These are phyloP conservation scores for Trichophyton verrucosum DNA, from an alignment of 2,329 filamentous ascomycete species.

Conservation along the genomic window DNA sequence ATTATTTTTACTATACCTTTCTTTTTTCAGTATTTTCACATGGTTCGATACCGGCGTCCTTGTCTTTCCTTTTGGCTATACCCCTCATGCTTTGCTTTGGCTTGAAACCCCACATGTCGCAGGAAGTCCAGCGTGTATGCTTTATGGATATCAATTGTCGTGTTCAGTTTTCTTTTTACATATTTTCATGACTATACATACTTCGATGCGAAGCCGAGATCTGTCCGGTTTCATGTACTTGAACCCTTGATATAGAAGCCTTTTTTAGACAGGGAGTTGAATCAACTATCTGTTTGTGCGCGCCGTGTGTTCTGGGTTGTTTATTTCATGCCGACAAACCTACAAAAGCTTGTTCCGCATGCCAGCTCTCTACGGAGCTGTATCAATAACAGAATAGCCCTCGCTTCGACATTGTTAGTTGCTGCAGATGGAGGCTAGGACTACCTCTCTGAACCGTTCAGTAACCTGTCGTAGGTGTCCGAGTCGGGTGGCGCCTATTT, in stretches of 20 bases:
- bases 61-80: slow-evolving; percentile 2
- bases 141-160: neutral
- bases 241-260: neutral
- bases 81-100: slow-evolving; percentile 1
- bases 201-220: neutral
- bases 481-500: neutral
- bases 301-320: neutral
- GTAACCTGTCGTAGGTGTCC: neutral
- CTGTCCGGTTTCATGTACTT: neutral
- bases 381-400: neutral
- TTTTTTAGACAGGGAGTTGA: neutral
- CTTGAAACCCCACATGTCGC: neutral
- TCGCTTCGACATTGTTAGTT: neutral
- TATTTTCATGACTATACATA: neutral
- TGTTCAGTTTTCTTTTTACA: neutral
- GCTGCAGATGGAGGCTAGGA: neutral
- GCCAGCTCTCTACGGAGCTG: neutral
- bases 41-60: neutral
- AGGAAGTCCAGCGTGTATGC: neutral
- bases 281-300: neutral
- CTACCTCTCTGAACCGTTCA: neutral
- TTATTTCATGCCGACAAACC: neutral
- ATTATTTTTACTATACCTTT: neutral
- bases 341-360: neutral
- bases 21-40: neutral